Percentiles rank a stretch among this genome's conserved stretches.
Conservation (phyloP, 2,329 filamentous ascomycete species). For the Elsinoe fawcettii region DNA sequence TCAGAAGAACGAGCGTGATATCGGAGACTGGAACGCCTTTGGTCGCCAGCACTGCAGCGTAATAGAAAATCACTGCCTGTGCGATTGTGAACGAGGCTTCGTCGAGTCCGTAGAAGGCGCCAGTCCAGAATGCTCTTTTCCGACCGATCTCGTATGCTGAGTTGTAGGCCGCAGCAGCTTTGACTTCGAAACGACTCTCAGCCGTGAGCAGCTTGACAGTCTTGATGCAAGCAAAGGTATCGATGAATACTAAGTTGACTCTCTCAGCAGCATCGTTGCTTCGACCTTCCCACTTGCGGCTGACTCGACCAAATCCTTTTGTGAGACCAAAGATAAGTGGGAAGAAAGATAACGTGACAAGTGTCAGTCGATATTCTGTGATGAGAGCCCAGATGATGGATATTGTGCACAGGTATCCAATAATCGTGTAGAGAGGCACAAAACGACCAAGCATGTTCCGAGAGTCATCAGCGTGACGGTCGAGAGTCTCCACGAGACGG, state of each 20-base stretch:
- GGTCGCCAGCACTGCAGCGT: conserved; percentile 60
- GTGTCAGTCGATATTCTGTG: conserved; percentile 70
- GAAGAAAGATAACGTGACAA: conserved; percentile 62
- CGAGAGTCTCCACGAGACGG: conserved; percentile 62
- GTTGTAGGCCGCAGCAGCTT: conserved; percentile 49
- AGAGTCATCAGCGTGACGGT: conserved; percentile 81
- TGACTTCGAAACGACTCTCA: conserved; percentile 61
- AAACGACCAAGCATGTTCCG: conserved; percentile 74
- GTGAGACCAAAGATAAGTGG: conserved; percentile 62
- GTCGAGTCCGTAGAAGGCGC: conserved; percentile 68
- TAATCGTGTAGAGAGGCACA: conserved; percentile 59
- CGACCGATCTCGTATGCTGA: conserved; percentile 54
- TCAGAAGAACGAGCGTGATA: conserved; percentile 67
- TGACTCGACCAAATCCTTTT: conserved; percentile 56
- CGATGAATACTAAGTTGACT: conserved; percentile 57
- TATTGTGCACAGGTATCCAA: conserved; percentile 58
- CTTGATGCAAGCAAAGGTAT: conserved; percentile 70
- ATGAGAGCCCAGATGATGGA: conserved; percentile 66
- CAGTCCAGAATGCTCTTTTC: conserved; percentile 58
- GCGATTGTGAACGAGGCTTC: conserved; percentile 65
- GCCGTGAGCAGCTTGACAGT: conserved; percentile 69
- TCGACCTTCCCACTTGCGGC: conserved; percentile 62
- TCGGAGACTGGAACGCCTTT: conserved; percentile 45
- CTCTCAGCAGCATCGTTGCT: conserved; percentile 57
- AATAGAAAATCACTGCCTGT: conserved; percentile 76